Evolutionary conservation across 495 filamentous ascomycete species (phyloP).

Genomic region (Xylaria bambusicola): DNA sequence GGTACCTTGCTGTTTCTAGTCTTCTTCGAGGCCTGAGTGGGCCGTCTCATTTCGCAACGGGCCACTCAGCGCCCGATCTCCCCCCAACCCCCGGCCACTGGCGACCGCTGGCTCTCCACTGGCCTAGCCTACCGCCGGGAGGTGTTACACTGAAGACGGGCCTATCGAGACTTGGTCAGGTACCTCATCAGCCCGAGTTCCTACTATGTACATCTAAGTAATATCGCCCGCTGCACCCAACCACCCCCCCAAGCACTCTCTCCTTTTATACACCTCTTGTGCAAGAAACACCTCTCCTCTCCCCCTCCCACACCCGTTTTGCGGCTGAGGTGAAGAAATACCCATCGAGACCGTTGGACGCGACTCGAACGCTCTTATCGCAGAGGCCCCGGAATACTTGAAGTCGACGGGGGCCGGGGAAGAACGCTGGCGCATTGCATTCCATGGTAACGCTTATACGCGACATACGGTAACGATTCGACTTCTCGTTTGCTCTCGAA

Average conservation of each 20-base stretch:
- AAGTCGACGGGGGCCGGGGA: slow-evolving; percentile 10
- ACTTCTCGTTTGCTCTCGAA: slow-evolving; percentile 6
- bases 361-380: slow-evolving; percentile 2
- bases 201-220: background rate
- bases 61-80: slow-evolving; percentile 5
- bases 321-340: slow-evolving; percentile 7
- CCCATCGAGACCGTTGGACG: slow-evolving; percentile 3
- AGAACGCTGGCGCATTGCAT: background rate
- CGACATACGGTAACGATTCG: slow-evolving; percentile 10
- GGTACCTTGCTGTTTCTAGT: slow-evolving; percentile 16
- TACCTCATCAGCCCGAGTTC: slow-evolving; percentile 1
- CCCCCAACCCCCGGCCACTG: slow-evolving; percentile 14
- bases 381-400: background rate
- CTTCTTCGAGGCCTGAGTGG: slow-evolving; percentile 10
- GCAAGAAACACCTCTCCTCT: slow-evolving; percentile 6
- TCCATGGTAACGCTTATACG: background rate
- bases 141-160: slow-evolving; percentile 14
- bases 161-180: slow-evolving; percentile 13
- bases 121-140: background rate
- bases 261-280: background rate
- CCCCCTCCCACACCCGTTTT: slow-evolving; percentile 3
- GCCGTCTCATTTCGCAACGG: slow-evolving; percentile 12
- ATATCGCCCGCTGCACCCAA: slow-evolving; percentile 8
- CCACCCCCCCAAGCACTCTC: slow-evolving; percentile 12
- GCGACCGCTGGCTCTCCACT: background rate